phyloP scores from a whole-genome alignment of 805 yeast species.

The Teunomyces atbi region DNA sequence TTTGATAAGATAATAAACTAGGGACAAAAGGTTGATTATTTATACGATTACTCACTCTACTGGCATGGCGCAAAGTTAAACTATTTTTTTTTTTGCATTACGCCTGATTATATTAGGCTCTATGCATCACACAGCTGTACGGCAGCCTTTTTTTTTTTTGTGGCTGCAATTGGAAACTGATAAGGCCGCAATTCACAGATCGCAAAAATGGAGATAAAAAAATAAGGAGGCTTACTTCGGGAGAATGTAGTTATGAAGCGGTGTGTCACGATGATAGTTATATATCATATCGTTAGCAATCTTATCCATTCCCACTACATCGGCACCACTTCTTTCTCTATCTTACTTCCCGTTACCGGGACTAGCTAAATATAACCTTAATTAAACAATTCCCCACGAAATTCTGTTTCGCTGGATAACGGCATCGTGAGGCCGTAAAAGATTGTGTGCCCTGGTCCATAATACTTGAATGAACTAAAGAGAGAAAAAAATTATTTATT shows the following conservation, averaged over 20 bases:
- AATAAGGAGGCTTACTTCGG: no score
- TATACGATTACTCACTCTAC: neutral
- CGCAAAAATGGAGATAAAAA: neutral
- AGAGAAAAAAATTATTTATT: neutral
- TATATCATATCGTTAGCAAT: no score
- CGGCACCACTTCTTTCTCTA: no score
- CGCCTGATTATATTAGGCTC: neutral
- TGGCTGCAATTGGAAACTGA: conserved; percentile 3
- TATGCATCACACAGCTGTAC: neutral
- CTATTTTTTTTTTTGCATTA: neutral
- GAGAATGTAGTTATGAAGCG: no score
- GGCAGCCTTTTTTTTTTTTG: neutral
- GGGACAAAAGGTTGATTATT: neutral
- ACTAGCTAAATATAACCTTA: no score
- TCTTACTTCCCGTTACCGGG: no score
- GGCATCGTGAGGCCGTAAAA: neutral
- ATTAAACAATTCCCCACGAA: no score
- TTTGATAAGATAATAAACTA: neutral
- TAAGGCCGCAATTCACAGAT: conserved; percentile 2
- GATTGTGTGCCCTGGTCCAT: neutral
- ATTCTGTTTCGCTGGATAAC: neutral
- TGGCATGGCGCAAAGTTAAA: neutral
- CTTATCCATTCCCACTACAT: no score
- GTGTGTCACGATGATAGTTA: no score
- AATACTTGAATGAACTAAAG: neutral